Conservation (phyloP, 1,139 yeast species). For the Taphrina confusa region DNA sequence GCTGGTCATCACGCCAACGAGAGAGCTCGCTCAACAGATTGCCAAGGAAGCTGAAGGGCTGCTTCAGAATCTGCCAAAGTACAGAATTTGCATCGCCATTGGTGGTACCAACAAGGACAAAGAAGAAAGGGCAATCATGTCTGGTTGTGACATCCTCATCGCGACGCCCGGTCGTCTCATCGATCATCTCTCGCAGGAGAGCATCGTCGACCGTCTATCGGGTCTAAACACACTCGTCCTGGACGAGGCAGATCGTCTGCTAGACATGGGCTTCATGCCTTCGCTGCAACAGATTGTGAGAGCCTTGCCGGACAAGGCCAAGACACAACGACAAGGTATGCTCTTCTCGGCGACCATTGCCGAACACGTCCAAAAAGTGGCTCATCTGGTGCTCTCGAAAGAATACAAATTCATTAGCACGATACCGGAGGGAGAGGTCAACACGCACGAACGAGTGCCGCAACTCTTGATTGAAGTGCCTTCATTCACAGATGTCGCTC, state of each 20-base stretch:
- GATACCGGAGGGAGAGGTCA: constrained; percentile 62
- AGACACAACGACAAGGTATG: constrained; percentile 92
- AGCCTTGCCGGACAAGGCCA: constrained; percentile 76
- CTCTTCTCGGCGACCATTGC: constrained; percentile 99
- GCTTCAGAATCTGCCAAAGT: constrained; percentile 69
- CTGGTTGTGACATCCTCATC: constrained; percentile 79
- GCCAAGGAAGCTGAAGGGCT: constrained; percentile 95
- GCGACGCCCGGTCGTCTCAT: constrained; percentile 97
- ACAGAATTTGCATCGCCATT: constrained; percentile 91
- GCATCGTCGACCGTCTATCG: constrained; percentile 89
- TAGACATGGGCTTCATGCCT: constrained; percentile 97
- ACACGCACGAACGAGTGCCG: constrained; percentile 95
- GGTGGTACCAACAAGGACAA: constrained; percentile 99
- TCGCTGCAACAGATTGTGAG: constrained; percentile 96
- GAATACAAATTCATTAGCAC: constrained; percentile 97
- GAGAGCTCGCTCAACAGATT: constrained; percentile 92
- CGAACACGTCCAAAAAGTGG: constrained; percentile 95
- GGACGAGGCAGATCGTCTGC: constrained; percentile 87
- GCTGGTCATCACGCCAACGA: constrained; percentile 80
- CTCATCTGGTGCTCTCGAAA: constrained; percentile 88
- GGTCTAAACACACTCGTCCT: constrained; percentile 89
- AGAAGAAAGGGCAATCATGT: constrained; percentile 80
- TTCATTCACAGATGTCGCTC: constrained; percentile 85
- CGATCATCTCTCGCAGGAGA: constrained; percentile 91
- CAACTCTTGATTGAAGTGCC: constrained; percentile 98